Base-by-base conservation (phyloP, 2,329 filamentous ascomycete genomes). In the Helicocarpus griseus region DNA sequence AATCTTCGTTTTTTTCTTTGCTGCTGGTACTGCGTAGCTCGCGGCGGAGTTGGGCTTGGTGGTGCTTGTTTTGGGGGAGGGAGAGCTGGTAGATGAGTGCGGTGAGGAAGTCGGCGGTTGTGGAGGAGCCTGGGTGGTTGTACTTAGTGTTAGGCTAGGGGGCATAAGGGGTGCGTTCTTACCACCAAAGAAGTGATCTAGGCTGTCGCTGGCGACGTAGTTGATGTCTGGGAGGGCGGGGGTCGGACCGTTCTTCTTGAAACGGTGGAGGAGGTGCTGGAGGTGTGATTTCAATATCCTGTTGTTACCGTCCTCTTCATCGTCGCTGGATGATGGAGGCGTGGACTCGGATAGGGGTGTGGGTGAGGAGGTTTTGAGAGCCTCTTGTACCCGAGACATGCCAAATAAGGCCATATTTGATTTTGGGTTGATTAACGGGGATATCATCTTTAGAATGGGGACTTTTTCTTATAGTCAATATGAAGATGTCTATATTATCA, bases 121-220 rank as follows among this genome's bases (percentile, higher is more conserved):
- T 52, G 14, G 47, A 48, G 31, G 43, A 49, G 9, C 56, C 56
- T 58, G 45, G 8, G n/a, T n/a, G 28, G 2, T 17, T 35, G 5
- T 19, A 21, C n/a, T 33, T 43, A 50, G n/a, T 6, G 28, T 35
- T 26, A 43, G 40, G n/a, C 45, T 38, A 9, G 13, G 21, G 6
- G 14, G 13, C 7, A 26, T 14, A 35, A 19, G 4, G 13, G 22
- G 11, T 24, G 14, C 24, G 8, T 35, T 14, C 50, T 44, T 52
- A 56, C 56, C 56, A 31, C 51, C 56, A 28, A 55, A 31, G 31
- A 58, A 56, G 50, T 58, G 53, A 36, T 58, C 56, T 5, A 58
- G 21, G 28, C 54, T 55, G 38, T 58, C 56, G 31, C 56, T 58
- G 29, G 56, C 56, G 22, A 58, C 54, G 40, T 55, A 58, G 19